phyloP scores from a whole-genome alignment of 176 grass and related monocot genomes.

The Cymbopogon citratus region DNA sequence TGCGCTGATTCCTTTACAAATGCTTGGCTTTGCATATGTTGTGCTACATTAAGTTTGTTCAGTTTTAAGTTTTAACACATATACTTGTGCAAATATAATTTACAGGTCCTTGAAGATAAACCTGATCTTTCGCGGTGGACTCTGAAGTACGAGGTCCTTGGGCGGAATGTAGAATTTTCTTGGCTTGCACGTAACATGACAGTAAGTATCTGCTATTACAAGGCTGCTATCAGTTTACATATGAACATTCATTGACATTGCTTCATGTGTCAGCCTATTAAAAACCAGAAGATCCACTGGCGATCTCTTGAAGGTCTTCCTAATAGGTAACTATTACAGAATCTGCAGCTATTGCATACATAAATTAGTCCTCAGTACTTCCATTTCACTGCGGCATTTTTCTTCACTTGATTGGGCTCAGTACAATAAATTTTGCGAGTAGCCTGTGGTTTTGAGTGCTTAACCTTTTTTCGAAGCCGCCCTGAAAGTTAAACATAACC shows the following conservation, averaged over 20 bases:
- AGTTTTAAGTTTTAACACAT: background rate
- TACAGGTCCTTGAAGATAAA: slow-evolving; percentile 81
- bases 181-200: slow-evolving; percentile 94
- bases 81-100: slow-evolving; percentile 1
- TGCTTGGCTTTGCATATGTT: slow-evolving; percentile 6
- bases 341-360: background rate
- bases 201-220: slow-evolving; percentile 28
- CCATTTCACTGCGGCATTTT: background rate
- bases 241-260: slow-evolving; percentile 14
- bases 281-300: slow-evolving; percentile 99
- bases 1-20: background rate
- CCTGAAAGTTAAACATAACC: background rate
- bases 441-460: background rate
- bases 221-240: background rate
- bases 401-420: background rate
- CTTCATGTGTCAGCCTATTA: slow-evolving; percentile 62
- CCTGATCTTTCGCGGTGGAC: slow-evolving; percentile 84
- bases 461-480: background rate
- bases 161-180: slow-evolving; percentile 77
- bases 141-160: slow-evolving; percentile 78
- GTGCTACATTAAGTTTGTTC: background rate
- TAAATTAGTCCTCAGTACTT: background rate
- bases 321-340: slow-evolving; percentile 52
- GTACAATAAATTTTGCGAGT: background rate
- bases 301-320: slow-evolving; percentile 91